Evolutionary conservation across 225 moss, liverwort and hornwort genomes (phyloP).

Genomic region (Pleurozium schreberi): DNA sequence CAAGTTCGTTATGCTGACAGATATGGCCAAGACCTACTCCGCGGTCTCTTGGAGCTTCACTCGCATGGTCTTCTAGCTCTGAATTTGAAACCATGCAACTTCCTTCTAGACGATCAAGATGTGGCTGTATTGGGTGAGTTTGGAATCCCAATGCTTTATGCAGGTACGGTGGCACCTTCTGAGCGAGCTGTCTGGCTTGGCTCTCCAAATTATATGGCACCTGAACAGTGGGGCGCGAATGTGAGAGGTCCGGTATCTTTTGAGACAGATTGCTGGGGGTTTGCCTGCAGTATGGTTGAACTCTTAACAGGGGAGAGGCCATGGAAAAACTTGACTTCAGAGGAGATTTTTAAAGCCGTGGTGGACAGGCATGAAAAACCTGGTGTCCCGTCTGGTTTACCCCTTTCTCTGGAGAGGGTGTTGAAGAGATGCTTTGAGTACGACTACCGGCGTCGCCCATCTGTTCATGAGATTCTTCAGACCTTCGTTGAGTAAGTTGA

Average conservation of each 20-base stretch:
- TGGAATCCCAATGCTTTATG: conserved; percentile 81
- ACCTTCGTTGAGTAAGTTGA: conserved; percentile 49
- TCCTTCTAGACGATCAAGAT: conserved; percentile 75
- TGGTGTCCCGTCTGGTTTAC: conserved; percentile 51
- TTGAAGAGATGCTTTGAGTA: conserved; percentile 79
- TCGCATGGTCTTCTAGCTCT: conserved; percentile 70
- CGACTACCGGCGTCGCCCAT: conserved; percentile 74
- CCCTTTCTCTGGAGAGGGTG: conserved; percentile 51
- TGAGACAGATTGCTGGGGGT: conserved; percentile 93
- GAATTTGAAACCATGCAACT: conserved; percentile 93
- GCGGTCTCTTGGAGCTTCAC: conserved; percentile 83
- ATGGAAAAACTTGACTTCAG: conserved; percentile 58
- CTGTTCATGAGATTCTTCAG: conserved; percentile 65
- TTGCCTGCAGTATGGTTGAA: conserved; percentile 82
- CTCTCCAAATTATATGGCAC: conserved; percentile 93
- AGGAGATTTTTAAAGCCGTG: conserved; percentile 63
- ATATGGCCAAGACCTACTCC: conserved; percentile 67
- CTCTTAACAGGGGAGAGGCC: conserved; percentile 68
- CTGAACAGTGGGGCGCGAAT: conserved; percentile 88
- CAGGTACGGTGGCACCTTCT: conserved; percentile 42
- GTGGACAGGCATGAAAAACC: conserved; percentile 67
- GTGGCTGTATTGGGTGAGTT: conserved; percentile 84
- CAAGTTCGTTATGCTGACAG: conserved; percentile 22
- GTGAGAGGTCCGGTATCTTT: conserved; percentile 71
- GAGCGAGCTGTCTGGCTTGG: conserved; percentile 90